A percentile compares a stretch with the other conserved stretches of the same genome.
Evolutionary conservation across 306 rosid genomes (phyloP).

Genomic region (Prunus persica): Prunus_persica_NCBIv2 NC_034009.1:23689501-23690000

Average conservation of each 20-base stretch:
- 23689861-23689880: neutral
- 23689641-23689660: neutral
- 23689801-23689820: slow-evolving; percentile 2
- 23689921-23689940: neutral
- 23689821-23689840: neutral
- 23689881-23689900: neutral
- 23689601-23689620: neutral
- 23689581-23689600: neutral
- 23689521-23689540: neutral
- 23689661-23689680: neutral
- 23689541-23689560: neutral
- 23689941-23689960: neutral
- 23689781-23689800: slow-evolving; percentile 15
- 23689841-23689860: neutral
- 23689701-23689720: slow-evolving; percentile 96
- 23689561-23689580: neutral
- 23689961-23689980: neutral
- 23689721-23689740: slow-evolving; percentile 87
- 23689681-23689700: slow-evolving; percentile 19
- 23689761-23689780: slow-evolving; percentile 72
- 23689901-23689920: neutral
- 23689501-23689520: neutral
- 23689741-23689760: slow-evolving; percentile 75
- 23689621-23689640: neutral
- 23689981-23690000: no score